Conservation (phyloP, 805 yeast genomes). For the Naumovozyma dairenensis region DNA sequence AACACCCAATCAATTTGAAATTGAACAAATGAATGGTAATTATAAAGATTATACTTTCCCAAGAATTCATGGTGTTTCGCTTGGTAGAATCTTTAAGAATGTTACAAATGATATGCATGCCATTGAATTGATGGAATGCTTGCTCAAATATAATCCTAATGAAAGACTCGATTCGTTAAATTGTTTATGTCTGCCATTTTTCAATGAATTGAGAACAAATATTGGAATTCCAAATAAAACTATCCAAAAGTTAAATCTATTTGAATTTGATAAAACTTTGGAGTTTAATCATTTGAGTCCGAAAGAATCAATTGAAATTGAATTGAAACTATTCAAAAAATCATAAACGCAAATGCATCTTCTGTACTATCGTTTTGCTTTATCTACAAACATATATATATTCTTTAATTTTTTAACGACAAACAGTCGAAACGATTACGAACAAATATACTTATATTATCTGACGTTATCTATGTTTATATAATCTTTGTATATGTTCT, state of each 20-base stretch:
- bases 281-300: too few species aligned
- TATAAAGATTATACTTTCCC: constrained; percentile 97
- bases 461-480: too few species aligned
- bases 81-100: constrained; percentile 51
- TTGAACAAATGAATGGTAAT: constrained; percentile 78
- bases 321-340: too few species aligned
- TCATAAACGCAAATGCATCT: too few species aligned
- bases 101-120: constrained; percentile 35
- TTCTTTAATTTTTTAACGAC: neutral
- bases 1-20: constrained; percentile 42
- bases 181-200: constrained; percentile 64
- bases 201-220: constrained; percentile 78
- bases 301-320: too few species aligned
- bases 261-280: too few species aligned
- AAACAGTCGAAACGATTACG: too few species aligned
- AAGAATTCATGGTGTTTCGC: constrained; percentile 66
- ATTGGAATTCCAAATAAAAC: constrained; percentile 6
- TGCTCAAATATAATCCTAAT: constrained; percentile 60
- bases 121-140: constrained; percentile 43
- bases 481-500: too few species aligned
- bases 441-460: too few species aligned
- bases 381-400: neutral
- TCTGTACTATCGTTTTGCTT: neutral
- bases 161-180: constrained; percentile 49
- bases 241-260: neutral